Conservation (phyloP, 1,284 basidiomycete genomes). For the Moniliophthora roreri region DNA sequence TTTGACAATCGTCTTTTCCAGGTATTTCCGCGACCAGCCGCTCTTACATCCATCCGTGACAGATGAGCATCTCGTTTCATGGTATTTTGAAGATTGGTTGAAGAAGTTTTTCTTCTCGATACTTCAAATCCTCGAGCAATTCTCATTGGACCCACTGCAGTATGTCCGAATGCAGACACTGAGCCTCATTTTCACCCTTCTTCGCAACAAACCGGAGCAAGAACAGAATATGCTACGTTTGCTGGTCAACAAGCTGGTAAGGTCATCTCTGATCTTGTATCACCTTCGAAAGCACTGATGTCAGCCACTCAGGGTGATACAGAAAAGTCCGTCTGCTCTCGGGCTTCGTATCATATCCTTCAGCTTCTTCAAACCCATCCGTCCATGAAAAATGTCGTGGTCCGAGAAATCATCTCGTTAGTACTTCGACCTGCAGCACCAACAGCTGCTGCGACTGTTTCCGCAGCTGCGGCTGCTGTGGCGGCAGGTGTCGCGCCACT, state of each 20-base stretch:
- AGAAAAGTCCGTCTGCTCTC: conserved; percentile 86
- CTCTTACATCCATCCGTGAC: conserved; percentile 67
- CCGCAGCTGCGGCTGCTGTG: conserved; percentile 26
- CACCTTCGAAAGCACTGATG: neutral
- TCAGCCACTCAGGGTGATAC: conserved; percentile 71
- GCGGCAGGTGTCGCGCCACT: conserved; percentile 19
- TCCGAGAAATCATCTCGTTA: conserved; percentile 83
- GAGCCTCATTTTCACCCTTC: conserved; percentile 73
- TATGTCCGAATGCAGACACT: conserved; percentile 88
- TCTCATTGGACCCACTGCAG: conserved; percentile 85
- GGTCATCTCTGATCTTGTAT: conserved; percentile 24
- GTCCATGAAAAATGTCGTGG: conserved; percentile 90
- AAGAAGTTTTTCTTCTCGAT: conserved; percentile 97
- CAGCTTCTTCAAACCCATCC: conserved; percentile 91
- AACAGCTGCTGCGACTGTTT: conserved; percentile 37
- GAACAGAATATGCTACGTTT: conserved; percentile 94
- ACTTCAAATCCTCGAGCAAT: conserved; percentile 86
- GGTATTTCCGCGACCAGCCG: conserved; percentile 93
- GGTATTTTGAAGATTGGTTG: conserved; percentile 96
- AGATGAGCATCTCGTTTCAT: conserved; percentile 77
- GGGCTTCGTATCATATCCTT: conserved; percentile 87
- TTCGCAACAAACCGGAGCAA: conserved; percentile 93
- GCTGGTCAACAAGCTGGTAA: conserved; percentile 91
- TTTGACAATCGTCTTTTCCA: conserved; percentile 27
- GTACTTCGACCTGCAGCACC: conserved; percentile 64